Evolutionary conservation across 139 green algal genomes (phyloP).

Genomic region (Chlamydomonas urium): DNA sequence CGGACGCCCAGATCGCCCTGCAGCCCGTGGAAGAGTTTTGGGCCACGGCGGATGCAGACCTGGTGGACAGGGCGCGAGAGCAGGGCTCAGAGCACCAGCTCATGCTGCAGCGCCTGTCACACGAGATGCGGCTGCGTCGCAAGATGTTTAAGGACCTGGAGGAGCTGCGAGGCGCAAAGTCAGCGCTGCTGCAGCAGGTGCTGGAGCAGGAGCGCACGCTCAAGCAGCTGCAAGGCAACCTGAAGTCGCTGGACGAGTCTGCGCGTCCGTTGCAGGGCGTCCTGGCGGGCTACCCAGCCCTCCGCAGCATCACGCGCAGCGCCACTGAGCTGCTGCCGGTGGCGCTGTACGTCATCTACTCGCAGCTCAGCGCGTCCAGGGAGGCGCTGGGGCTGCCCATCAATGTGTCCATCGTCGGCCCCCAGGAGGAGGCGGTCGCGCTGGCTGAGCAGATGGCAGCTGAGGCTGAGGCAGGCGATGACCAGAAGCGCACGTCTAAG

Average conservation of each 20-base stretch:
- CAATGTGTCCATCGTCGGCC: constrained; percentile 40
- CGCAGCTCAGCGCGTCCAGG: constrained; percentile 42
- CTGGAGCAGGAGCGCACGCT: constrained; percentile 32
- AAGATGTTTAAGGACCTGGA: constrained; percentile 34
- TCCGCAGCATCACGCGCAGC: not conserved
- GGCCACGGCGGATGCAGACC: constrained; percentile 12
- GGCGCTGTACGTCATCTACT: constrained; percentile 64
- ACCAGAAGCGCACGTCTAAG: constrained; percentile 15
- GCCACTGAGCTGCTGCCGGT: constrained; percentile 49
- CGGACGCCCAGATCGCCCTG: constrained; percentile 49
- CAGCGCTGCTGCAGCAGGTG: constrained; percentile 28
- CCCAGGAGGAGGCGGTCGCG: constrained; percentile 23
- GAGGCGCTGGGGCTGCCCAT: constrained; percentile 45
- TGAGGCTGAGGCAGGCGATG: not conserved
- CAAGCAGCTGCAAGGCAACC: constrained; percentile 42
- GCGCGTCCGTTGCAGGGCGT: constrained; percentile 29
- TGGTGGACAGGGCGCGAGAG: not conserved
- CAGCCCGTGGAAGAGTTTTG: constrained; percentile 49
- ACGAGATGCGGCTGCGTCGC: constrained; percentile 50
- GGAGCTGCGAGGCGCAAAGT: constrained; percentile 25
- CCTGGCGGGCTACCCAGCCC: not conserved
- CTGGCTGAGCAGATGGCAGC: constrained; percentile 14
- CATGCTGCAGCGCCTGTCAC: constrained; percentile 43
- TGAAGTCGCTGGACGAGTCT: constrained; percentile 39
- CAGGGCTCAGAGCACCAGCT: constrained; percentile 25